Base-by-base conservation (phyloP, 257 asterid genomes). In the Solanum rostratum region DNA sequence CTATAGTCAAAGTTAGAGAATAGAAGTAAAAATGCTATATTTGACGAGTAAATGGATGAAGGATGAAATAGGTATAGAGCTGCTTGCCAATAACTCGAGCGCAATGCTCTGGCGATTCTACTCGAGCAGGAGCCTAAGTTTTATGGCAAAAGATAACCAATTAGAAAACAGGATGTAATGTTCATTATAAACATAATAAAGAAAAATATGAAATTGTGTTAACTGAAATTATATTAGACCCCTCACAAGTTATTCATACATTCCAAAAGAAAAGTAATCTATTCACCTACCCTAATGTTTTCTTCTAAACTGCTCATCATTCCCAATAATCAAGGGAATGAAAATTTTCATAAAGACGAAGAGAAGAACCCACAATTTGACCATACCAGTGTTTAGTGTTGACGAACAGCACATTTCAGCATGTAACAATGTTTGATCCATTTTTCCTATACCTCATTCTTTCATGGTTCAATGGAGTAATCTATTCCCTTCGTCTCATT, bases 51-150 rank as follows among this genome's bases (percentile, higher is more conserved):
- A 78, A 29, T 78, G 46, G 18, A 78, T 50, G 63, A 78, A 50
- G 46, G 46, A 29, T 9, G 82, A 52, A 27, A 78, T 16, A 50
- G 65, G 19, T 76, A n/a, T 6, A 55, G 87, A 19, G 59, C 33
- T 85, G 68, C 87, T 66, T 83, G 90, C 97, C 97, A 85, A 96
- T 93, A 87, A 96, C 87, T 66, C 90, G 93, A 86, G 99, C 99
- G 84, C 98, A 94, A 46, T 93, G 98, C 86, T 93, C 97, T 16
- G 97, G 95, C 6, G 98, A 92, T 88, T 96, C 95, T 81, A 94
- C 94, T 33, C 95, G 93, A 87, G 90, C 89, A 87, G 99, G 98
- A 63, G 98, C 99, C 99, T 96, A 50, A 16, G 85, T 70, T 86
- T 87, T 85, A 63, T 54, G 62, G 46, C 39, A 82, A n/a, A 68